Evolutionary conservation across 1,139 yeast species (phyloP).

Genomic region (Wickerhamiella infanticola): DNA sequence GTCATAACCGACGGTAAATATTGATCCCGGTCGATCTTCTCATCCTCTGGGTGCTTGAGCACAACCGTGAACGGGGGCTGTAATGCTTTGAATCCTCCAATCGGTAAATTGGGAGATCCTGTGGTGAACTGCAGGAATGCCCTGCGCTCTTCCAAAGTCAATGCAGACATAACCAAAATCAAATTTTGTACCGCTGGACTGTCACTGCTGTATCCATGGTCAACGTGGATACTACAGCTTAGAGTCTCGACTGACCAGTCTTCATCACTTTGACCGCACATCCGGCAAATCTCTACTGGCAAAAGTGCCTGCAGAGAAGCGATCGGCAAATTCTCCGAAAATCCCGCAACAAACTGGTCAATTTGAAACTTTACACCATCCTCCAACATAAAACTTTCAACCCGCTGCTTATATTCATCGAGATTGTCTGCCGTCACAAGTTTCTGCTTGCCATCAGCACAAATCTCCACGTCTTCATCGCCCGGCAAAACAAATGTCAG

Average conservation of each 20-base stretch:
- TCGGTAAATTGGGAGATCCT: slow-evolving; percentile 84
- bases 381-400: slow-evolving; percentile 47
- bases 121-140: slow-evolving; percentile 75
- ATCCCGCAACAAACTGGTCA: slow-evolving; percentile 61
- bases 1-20: slow-evolving; percentile 97
- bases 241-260: slow-evolving; percentile 66
- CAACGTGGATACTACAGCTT: slow-evolving; percentile 52
- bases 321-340: slow-evolving; percentile 72
- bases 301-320: slow-evolving; percentile 55
- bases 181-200: slow-evolving; percentile 48
- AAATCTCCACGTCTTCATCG: slow-evolving; percentile 41
- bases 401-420: slow-evolving; percentile 39
- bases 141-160: slow-evolving; percentile 43
- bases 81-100: slow-evolving; percentile 81
- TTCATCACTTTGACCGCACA: slow-evolving; percentile 65
- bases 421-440: slow-evolving; percentile 41
- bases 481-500: slow-evolving; percentile 71
- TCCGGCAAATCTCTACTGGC: slow-evolving; percentile 50
- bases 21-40: slow-evolving; percentile 46
- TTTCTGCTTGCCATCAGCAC: slow-evolving; percentile 38
- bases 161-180: slow-evolving; percentile 42
- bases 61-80: slow-evolving; percentile 82
- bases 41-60: slow-evolving; percentile 34
- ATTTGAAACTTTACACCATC: slow-evolving; percentile 53
- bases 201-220: slow-evolving; percentile 76